Percentiles rank a stretch among this genome's conserved stretches.
phyloP scores from a whole-genome alignment of 768 basidiomycete genomes.

The Mycena haematopus region DNA sequence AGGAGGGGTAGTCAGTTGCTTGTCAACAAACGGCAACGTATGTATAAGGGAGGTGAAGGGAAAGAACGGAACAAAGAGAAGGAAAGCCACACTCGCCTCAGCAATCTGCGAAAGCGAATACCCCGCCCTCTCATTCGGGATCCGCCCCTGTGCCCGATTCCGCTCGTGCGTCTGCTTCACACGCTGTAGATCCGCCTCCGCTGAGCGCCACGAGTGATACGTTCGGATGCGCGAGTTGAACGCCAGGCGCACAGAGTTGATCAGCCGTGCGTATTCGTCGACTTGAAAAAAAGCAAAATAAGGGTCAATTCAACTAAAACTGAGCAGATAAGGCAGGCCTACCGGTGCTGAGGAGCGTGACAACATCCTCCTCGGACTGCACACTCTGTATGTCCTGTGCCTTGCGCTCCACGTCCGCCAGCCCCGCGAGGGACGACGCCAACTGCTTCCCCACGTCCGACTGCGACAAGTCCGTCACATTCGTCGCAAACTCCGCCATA shows the following conservation, averaged over 20 bases:
- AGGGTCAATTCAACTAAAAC: background rate
- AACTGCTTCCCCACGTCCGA: slow-evolving; percentile 82
- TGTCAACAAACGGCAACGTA: background rate
- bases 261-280: slow-evolving; percentile 94
- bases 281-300: slow-evolving; percentile 41
- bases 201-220: slow-evolving; percentile 80
- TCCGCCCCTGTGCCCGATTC: slow-evolving; percentile 76
- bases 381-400: slow-evolving; percentile 75
- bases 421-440: slow-evolving; percentile 67
- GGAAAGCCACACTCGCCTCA: slow-evolving; percentile 59
- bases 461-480: slow-evolving; percentile 69
- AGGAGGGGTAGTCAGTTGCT: background rate
- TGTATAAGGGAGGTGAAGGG: background rate
- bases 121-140: slow-evolving; percentile 72
- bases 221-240: slow-evolving; percentile 87
- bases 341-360: slow-evolving; percentile 82
- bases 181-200: slow-evolving; percentile 77
- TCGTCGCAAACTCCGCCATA: slow-evolving; percentile 81
- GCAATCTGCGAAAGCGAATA: slow-evolving; percentile 80
- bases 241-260: slow-evolving; percentile 88
- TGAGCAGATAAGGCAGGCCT: slow-evolving; percentile 8
- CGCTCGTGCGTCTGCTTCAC: slow-evolving; percentile 82
- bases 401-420: slow-evolving; percentile 78
- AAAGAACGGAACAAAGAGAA: background rate
- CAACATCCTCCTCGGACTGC: slow-evolving; percentile 84